Conservation (phyloP, 805 yeast species). For the Teunomyces aglyptinius region DNA sequence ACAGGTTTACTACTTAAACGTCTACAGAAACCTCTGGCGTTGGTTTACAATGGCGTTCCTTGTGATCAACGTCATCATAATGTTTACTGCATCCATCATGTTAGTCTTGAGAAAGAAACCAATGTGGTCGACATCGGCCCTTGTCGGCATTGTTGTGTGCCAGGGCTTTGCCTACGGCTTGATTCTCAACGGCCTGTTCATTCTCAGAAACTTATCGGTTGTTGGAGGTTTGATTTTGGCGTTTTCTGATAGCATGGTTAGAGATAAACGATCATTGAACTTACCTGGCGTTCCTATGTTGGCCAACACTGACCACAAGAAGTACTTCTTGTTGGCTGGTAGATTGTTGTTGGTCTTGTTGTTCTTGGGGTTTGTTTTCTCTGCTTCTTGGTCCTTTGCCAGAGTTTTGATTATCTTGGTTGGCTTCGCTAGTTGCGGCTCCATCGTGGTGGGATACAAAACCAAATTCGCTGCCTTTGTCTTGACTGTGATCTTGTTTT, state of each 20-base stretch:
- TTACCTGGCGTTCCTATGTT: conserved; percentile 78
- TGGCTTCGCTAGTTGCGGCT: conserved; percentile 67
- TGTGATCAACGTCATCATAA: conserved; percentile 57
- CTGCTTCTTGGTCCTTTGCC: conserved; percentile 68
- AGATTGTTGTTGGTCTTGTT: conserved; percentile 80
- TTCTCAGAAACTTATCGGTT: conserved; percentile 83
- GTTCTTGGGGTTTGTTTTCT: conserved; percentile 80
- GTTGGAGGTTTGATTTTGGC: conserved; percentile 91
- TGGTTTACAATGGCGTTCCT: conserved; percentile 76
- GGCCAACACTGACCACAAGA: conserved; percentile 66
- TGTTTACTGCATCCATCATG: conserved; percentile 71
- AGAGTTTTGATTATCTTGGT: conserved; percentile 63
- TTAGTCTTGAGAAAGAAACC: conserved; percentile 69
- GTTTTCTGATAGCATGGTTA: conserved; percentile 79
- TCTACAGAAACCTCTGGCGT: conserved; percentile 74
- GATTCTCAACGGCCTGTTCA: conserved; percentile 74
- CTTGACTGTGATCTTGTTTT: conserved; percentile 63
- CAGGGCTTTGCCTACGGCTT: conserved; percentile 91
- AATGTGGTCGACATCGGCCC: conserved; percentile 65
- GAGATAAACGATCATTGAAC: conserved; percentile 62
- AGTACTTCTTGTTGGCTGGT: conserved; percentile 83
- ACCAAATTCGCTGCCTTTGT: conserved; percentile 82
- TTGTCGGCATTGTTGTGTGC: conserved; percentile 66
- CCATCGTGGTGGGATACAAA: conserved; percentile 89
- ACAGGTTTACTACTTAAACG: conserved; percentile 80